phyloP scores from a whole-genome alignment of 2,329 filamentous ascomycete genomes.

The Cercospora sojina region DNA sequence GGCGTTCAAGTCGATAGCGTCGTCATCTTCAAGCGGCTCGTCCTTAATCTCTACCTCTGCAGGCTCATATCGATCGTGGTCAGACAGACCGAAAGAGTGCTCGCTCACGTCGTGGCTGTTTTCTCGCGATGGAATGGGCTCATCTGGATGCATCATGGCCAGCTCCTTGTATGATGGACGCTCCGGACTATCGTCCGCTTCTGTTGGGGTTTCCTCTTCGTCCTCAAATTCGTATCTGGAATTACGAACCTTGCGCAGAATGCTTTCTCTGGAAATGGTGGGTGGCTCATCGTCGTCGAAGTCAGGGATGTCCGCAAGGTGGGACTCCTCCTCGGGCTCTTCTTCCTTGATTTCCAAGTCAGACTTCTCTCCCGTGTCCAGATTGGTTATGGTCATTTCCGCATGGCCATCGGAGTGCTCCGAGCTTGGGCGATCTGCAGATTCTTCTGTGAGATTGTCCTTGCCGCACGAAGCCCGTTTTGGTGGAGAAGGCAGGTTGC shows the following conservation, averaged over 20 bases:
- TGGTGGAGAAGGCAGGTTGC: slow-evolving; percentile 72
- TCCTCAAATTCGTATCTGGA: slow-evolving; percentile 53
- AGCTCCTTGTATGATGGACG: slow-evolving; percentile 48
- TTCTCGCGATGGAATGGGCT: slow-evolving; percentile 85
- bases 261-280: slow-evolving; percentile 89
- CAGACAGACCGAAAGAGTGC: slow-evolving; percentile 28
- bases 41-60: slow-evolving; percentile 71
- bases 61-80: slow-evolving; percentile 54
- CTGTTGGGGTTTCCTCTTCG: slow-evolving; percentile 48
- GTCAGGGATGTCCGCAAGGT: slow-evolving; percentile 35
- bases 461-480: slow-evolving; percentile 66
- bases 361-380: slow-evolving; percentile 32
- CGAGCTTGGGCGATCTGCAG: slow-evolving; percentile 25
- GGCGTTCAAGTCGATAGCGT: slow-evolving; percentile 64
- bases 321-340: slow-evolving; percentile 38
- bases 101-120: slow-evolving; percentile 44
- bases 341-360: slow-evolving; percentile 26
- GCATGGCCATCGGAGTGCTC: slow-evolving; percentile 46
- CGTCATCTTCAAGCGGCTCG: slow-evolving; percentile 55
- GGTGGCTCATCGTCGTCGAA: slow-evolving; percentile 52
- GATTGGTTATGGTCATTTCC: slow-evolving; percentile 33
- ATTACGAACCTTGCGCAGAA: slow-evolving; percentile 80
- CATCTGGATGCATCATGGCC: slow-evolving; percentile 72
- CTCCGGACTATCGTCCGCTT: slow-evolving; percentile 23
- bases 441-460: slow-evolving; percentile 38